These are phyloP conservation scores for Chalciporus sphaerocephalus DNA, from an alignment of 768 basidiomycete genomes.

Conservation along the genomic window DNA sequence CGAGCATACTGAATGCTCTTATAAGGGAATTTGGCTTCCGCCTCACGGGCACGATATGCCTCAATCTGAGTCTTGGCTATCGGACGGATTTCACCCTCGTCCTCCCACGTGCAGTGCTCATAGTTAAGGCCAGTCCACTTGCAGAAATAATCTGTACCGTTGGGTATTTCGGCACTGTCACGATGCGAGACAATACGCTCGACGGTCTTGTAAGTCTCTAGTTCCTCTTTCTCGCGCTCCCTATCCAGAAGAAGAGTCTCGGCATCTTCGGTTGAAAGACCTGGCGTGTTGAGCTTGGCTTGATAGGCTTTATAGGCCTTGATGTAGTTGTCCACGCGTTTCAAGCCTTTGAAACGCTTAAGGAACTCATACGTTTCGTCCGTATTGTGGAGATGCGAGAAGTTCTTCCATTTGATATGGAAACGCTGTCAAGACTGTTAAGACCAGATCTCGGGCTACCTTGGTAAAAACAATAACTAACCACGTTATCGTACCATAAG, in stretches of 20 bases:
- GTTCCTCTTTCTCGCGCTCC: constrained; percentile 86
- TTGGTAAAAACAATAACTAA: constrained; percentile 32
- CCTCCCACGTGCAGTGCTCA: constrained; percentile 95
- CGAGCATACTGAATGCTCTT: constrained; percentile 70
- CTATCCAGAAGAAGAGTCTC: constrained; percentile 87
- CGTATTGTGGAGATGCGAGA: constrained; percentile 98
- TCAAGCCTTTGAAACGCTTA: constrained; percentile 91
- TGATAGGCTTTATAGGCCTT: constrained; percentile 80
- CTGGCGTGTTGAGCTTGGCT: constrained; percentile 56
- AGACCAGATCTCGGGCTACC: not conserved
- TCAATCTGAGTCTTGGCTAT: constrained; percentile 78
- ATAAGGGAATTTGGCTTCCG: constrained; percentile 77
- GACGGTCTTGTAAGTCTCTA: constrained; percentile 86
- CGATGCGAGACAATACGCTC: constrained; percentile 86
- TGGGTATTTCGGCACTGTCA: constrained; percentile 46
- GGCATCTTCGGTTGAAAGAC: constrained; percentile 78
- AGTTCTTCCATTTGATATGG: constrained; percentile 99
- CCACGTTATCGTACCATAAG: constrained; percentile 84
- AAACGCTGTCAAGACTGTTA: constrained; percentile 60
- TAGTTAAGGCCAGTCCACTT: constrained; percentile 96
- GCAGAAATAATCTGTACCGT: constrained; percentile 83
- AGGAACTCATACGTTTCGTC: constrained; percentile 96
- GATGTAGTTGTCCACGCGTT: constrained; percentile 99
- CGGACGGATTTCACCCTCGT: constrained; percentile 69
- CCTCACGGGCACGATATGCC: constrained; percentile 72